Conservation (phyloP, 345 rosid genomes). For the Rhizophora mangle region DNA sequence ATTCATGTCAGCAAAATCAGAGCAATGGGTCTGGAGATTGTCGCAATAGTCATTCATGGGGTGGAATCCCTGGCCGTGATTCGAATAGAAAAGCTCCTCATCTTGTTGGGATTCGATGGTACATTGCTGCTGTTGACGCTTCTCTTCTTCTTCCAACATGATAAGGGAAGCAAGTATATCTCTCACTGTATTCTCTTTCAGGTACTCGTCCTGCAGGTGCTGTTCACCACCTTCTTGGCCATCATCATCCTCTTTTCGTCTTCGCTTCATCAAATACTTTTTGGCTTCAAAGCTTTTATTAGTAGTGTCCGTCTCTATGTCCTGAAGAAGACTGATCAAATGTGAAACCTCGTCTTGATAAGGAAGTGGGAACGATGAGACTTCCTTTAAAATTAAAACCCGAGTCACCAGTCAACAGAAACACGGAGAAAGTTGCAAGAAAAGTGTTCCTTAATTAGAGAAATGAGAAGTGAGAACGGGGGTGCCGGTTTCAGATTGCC, state of each 20-base stretch:
- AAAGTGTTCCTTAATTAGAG: slow-evolving; percentile 11
- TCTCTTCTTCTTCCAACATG: slow-evolving; percentile 20
- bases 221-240: neutral
- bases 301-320: slow-evolving; percentile 22
- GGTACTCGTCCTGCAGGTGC: neutral
- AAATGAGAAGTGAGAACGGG: slow-evolving; percentile 50
- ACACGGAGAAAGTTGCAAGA: slow-evolving; percentile 16
- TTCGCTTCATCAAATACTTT: slow-evolving; percentile 34
- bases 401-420: neutral
- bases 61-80: slow-evolving; percentile 26
- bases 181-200: slow-evolving; percentile 20
- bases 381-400: slow-evolving; percentile 45
- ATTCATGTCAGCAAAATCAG: slow-evolving; percentile 45
- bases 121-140: neutral
- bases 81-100: slow-evolving; percentile 41
- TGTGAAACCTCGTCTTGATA: slow-evolving; percentile 46
- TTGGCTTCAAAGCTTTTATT: slow-evolving; percentile 10
- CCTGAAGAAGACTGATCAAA: slow-evolving; percentile 29
- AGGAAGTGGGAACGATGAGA: slow-evolving; percentile 59
- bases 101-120: slow-evolving; percentile 30
- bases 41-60: slow-evolving; percentile 35
- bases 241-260: slow-evolving; percentile 32
- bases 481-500: slow-evolving; percentile 19
- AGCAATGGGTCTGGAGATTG: slow-evolving; percentile 27
- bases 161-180: slow-evolving; percentile 19